phyloP scores from a whole-genome alignment of 176 grass and related monocot species.

The Carex myosuroides region DNA sequence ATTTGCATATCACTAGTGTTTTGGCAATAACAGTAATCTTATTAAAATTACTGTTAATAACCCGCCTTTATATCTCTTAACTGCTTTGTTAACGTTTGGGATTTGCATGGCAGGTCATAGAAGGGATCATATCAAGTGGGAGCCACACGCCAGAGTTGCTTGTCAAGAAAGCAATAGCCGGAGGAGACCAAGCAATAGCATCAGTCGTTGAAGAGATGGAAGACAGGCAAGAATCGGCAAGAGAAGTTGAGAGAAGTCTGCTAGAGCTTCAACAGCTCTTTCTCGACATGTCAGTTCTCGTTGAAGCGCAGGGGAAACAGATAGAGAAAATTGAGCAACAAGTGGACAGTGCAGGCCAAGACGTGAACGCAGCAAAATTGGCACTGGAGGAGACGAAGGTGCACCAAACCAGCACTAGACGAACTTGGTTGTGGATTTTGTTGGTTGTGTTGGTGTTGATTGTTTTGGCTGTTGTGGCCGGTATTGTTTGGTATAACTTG shows the following conservation, averaged over 20 bases:
- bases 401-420: background rate
- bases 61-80: background rate
- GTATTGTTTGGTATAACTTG: constrained; percentile 19
- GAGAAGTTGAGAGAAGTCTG: constrained; percentile 26
- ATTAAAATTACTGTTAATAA: background rate
- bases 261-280: constrained; percentile 32
- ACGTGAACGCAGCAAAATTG: background rate
- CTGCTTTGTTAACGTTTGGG: background rate
- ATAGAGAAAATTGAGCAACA: constrained; percentile 21
- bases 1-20: background rate
- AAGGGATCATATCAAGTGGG: constrained; percentile 18
- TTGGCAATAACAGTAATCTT: background rate
- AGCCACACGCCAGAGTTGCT: background rate
- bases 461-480: constrained; percentile 21
- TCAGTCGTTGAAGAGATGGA: constrained; percentile 23
- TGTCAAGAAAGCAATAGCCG: constrained; percentile 9
- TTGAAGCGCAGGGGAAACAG: constrained; percentile 15
- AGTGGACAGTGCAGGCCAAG: constrained; percentile 8
- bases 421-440: constrained; percentile 21
- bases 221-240: constrained; percentile 22
- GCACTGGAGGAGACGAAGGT: background rate
- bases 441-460: constrained; percentile 18
- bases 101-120: background rate
- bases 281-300: constrained; percentile 26
- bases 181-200: background rate